These are phyloP conservation scores for Microcyclospora pomicola DNA, from an alignment of 2,329 filamentous ascomycete genomes.

Conservation along the genomic window DNA sequence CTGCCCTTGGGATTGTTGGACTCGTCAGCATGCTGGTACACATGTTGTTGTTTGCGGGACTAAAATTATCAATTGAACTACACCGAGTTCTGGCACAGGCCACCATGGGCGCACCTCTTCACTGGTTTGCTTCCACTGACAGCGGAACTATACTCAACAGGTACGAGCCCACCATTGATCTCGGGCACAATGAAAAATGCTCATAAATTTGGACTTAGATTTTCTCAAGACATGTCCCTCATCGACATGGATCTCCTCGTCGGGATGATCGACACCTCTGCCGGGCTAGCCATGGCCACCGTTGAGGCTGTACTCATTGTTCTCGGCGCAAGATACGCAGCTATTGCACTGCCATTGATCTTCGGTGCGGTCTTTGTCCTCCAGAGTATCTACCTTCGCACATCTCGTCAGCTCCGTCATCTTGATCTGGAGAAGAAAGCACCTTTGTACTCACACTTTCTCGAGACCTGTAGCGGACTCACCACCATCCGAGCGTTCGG, in stretches of 20 bases:
- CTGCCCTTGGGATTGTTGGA: too few species aligned
- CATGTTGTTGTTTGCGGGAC: neutral
- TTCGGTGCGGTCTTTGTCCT: conserved; percentile 57
- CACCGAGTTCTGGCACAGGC: too few species aligned
- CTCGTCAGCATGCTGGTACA: neutral
- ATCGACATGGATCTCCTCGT: conserved; percentile 29
- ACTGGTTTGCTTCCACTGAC: neutral
- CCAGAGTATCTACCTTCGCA: conserved; percentile 34
- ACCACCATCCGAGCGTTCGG: conserved; percentile 39
- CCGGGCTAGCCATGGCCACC: neutral
- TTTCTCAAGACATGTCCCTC: conserved; percentile 33
- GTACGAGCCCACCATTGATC: neutral
- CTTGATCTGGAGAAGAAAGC: conserved; percentile 40
- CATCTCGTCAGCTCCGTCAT: conserved; percentile 36
- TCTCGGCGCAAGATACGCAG: conserved; percentile 22
- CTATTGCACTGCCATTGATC: conserved; percentile 93
- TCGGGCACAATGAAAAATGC: neutral
- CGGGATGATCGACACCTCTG: conserved; percentile 1
- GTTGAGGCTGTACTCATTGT: neutral
- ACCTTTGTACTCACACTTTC: conserved; percentile 38
- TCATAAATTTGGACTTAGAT: conserved; percentile 23
- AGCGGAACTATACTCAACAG: neutral
- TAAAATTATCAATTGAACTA: neutral
- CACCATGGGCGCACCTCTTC: too few species aligned
- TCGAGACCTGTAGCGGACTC: conserved; percentile 36